These are phyloP conservation scores for Sporisorium sorghi DNA, from an alignment of 1,284 basidiomycete species.

Conservation along the genomic window DNA sequence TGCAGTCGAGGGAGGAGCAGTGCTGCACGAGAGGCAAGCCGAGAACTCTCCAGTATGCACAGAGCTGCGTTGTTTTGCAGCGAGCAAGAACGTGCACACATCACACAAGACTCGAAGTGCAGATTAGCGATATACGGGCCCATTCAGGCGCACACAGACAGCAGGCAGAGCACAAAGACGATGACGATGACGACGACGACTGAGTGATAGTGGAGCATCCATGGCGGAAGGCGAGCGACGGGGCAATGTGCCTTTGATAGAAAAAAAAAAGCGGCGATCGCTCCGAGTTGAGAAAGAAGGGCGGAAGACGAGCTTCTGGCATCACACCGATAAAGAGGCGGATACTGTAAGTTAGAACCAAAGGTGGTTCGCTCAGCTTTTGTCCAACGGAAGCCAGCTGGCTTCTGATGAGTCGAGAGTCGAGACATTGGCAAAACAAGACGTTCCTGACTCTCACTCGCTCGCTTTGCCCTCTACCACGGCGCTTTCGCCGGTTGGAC, in stretches of 20 bases:
- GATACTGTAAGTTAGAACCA: slow-evolving; percentile 1
- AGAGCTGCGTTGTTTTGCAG: no score
- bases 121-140: not conserved
- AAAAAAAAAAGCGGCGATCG: not conserved
- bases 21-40: no score
- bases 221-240: not conserved
- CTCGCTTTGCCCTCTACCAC: not conserved
- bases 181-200: not conserved
- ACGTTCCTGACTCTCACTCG: not conserved
- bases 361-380: no score
- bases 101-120: not conserved
- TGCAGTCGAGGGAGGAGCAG: no score
- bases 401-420: no score
- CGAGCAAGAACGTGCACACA: not conserved
- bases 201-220: no score
- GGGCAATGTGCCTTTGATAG: not conserved
- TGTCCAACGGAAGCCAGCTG: not conserved
- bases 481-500: not conserved
- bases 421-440: not conserved
- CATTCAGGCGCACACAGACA: no score
- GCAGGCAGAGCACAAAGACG: not conserved
- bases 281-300: no score
- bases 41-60: no score
- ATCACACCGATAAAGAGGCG: not conserved
- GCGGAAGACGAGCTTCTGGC: slow-evolving; percentile 2